These are phyloP conservation scores for Raffaelea deltoideospora DNA, from an alignment of 2,329 filamentous ascomycete genomes.

Conservation along the genomic window DNA sequence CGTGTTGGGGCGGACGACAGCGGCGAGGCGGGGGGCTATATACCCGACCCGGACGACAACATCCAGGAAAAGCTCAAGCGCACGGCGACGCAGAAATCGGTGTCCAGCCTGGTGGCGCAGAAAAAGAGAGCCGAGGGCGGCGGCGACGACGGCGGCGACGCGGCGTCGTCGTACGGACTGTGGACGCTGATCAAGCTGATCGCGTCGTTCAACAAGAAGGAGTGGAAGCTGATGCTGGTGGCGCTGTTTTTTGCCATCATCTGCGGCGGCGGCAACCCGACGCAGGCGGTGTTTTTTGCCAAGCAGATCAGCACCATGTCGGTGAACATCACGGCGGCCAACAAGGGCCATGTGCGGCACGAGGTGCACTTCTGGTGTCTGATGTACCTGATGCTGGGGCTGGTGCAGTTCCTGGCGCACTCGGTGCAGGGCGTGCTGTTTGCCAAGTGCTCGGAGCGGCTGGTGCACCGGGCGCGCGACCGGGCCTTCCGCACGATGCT, in stretches of 20 bases:
- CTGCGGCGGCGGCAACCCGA: constrained; percentile 58
- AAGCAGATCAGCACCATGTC: constrained; percentile 58
- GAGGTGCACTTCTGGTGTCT: constrained; percentile 74
- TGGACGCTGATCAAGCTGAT: constrained; percentile 69
- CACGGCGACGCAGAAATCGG: constrained; percentile 38
- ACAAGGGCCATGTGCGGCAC: constrained; percentile 42
- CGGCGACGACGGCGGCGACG: neutral
- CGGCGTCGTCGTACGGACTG: constrained; percentile 43
- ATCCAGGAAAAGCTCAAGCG: constrained; percentile 42
- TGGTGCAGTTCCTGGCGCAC: constrained; percentile 58
- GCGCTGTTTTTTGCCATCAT: constrained; percentile 63
- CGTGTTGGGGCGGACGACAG: no score
- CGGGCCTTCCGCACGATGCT: constrained; percentile 74
- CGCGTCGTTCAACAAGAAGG: constrained; percentile 59
- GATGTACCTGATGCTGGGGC: constrained; percentile 77
- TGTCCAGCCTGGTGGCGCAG: constrained; percentile 57
- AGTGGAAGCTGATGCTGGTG: constrained; percentile 56
- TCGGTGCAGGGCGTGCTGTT: constrained; percentile 57
- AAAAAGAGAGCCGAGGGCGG: constrained; percentile 17
- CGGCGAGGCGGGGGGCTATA: constrained; percentile 18
- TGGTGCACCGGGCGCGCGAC: constrained; percentile 72
- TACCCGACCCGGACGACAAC: constrained; percentile 47
- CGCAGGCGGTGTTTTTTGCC: constrained; percentile 62
- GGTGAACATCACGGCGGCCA: constrained; percentile 20
- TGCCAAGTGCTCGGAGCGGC: constrained; percentile 70